Evolutionary conservation across 208 protist species (phyloP).

Genomic region (Blechomonas ayalai): DNA sequence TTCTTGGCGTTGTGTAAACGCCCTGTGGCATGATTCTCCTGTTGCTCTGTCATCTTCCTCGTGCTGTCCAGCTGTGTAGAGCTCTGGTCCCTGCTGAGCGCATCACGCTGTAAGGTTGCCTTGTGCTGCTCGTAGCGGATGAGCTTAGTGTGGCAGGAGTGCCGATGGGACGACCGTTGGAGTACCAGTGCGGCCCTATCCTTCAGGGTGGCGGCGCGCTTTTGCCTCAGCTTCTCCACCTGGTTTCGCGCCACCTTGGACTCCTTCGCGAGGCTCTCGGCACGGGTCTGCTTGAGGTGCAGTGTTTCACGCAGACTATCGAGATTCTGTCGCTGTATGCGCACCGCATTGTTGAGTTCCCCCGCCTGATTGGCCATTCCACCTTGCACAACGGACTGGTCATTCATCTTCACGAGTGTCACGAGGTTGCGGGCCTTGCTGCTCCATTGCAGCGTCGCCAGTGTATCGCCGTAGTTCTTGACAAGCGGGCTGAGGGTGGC

Average conservation of each 20-base stretch:
- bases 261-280: constrained; percentile 52
- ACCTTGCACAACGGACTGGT: constrained; percentile 63
- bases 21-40: constrained; percentile 21
- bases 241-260: constrained; percentile 24
- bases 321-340: constrained; percentile 79
- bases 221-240: constrained; percentile 19
- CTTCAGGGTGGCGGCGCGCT: constrained; percentile 51
- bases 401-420: constrained; percentile 84
- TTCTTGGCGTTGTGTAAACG: constrained; percentile 10
- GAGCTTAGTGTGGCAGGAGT: constrained; percentile 30
- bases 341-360: constrained; percentile 65
- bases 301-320: constrained; percentile 71
- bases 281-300: constrained; percentile 50
- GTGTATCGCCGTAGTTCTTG: constrained; percentile 85
- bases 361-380: constrained; percentile 59
- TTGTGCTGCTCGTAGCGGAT: constrained; percentile 31
- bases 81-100: constrained; percentile 4
- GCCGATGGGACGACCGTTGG: constrained; percentile 31
- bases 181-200: too few species aligned
- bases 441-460: constrained; percentile 87
- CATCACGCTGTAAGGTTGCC: constrained; percentile 9
- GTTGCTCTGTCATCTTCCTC: constrained; percentile 11
- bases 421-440: constrained; percentile 87
- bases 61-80: constrained; percentile 19
- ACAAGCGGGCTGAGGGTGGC: constrained; percentile 83